These are phyloP conservation scores for Phalaenopsis hybrid DNA, from an alignment of 116 monocot genomes.

Conservation along the genomic window DNA sequence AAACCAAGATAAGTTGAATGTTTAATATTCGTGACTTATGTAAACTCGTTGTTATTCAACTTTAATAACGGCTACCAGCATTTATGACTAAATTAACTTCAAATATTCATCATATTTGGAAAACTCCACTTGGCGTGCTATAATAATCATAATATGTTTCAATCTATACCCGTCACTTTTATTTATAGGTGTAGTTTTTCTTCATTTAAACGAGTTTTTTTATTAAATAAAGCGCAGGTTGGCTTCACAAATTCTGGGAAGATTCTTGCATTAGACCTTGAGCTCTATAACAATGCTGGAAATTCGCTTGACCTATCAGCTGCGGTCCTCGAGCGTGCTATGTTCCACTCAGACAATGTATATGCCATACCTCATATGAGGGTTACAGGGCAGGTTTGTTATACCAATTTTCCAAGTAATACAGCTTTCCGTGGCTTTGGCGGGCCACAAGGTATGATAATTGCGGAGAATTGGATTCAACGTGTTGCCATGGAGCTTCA, in stretches of 20 bases:
- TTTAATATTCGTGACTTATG: not conserved
- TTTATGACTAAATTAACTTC: not conserved
- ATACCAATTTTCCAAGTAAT: slow-evolving; percentile 90
- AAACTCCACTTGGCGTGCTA: not conserved
- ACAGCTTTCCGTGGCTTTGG: slow-evolving; percentile 99
- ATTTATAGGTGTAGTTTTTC: not conserved
- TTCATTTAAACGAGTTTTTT: slow-evolving; percentile 1
- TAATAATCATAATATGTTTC: not conserved
- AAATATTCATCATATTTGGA: not conserved
- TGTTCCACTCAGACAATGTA: slow-evolving; percentile 89
- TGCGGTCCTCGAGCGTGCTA: slow-evolving; percentile 81
- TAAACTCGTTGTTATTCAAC: not conserved
- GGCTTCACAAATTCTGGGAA: slow-evolving; percentile 86
- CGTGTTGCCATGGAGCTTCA: slow-evolving; percentile 69
- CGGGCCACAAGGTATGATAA: slow-evolving; percentile 91
- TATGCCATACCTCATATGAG: slow-evolving; percentile 80
- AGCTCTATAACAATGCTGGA: slow-evolving; percentile 89
- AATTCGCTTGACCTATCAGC: slow-evolving; percentile 79
- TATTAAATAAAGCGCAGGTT: slow-evolving; percentile 34
- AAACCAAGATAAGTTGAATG: not conserved
- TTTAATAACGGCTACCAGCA: not conserved
- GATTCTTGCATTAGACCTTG: slow-evolving; percentile 81
- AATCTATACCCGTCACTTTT: not conserved
- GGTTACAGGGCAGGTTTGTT: slow-evolving; percentile 71
- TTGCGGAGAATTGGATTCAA: slow-evolving; percentile 96